Evolutionary conservation across 129 eudicot species (phyloP).

Genomic region (Helianthus annuus): HanXRQr2.0-SUNRISE NC_035437.2:32716534-32717033

Average conservation of each 20-base stretch:
- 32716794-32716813: slow-evolving; percentile 48
- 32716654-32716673: slow-evolving; percentile 69
- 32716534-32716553: not conserved
- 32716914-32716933: slow-evolving; percentile 52
- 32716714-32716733: slow-evolving; percentile 39
- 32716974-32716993: too few species aligned
- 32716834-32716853: slow-evolving; percentile 21
- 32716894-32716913: slow-evolving; percentile 62
- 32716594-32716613: not conserved
- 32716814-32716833: slow-evolving; percentile 59
- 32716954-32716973: too few species aligned
- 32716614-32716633: not conserved
- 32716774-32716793: slow-evolving; percentile 25
- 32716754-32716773: slow-evolving; percentile 30
- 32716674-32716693: slow-evolving; percentile 73
- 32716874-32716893: slow-evolving; percentile 42
- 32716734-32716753: slow-evolving; percentile 48
- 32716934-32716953: slow-evolving; percentile 49
- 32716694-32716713: slow-evolving; percentile 43
- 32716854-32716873: slow-evolving; percentile 24
- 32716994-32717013: too few species aligned
- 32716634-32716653: slow-evolving; percentile 51
- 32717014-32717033: too few species aligned
- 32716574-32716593: not conserved
- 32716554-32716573: not conserved